Base-by-base conservation (phyloP, 352 stramenopile genomes). In the Phytopythium vexans region DNA sequence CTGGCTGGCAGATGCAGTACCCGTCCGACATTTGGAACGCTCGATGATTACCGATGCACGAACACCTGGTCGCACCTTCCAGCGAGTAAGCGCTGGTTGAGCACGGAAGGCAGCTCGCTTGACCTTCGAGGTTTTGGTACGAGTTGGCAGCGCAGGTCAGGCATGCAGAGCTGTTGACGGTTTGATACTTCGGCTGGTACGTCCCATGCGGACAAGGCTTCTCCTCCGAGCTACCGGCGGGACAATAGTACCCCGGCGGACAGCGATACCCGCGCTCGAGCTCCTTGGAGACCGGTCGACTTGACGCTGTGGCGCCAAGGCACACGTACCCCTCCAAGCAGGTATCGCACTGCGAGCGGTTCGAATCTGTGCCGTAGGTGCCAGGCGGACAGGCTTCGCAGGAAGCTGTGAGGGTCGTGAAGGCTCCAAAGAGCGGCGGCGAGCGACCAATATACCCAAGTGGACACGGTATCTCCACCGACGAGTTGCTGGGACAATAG, bases 11-110 rank as follows among this genome's bases (percentile, higher is more conserved):
- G 16, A 97, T 92, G 52, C 92, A 98, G 51, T 90, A 94, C 2
- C 92, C 90, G 38, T 96, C 86, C 0, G 73, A 88, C 71, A 92
- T 87, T 56, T 98, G 88, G 52, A 97, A 97, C 4, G 87, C 87
- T 7, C 92, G 85, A 60, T 97, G 88, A 32, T 73, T 87, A 5
- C 90, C 92, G 27, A 87, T 66, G 41, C 92, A 98, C 4, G 72
- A 82, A 56, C 90, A 98, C 41, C 77, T 70, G 0, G 68, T 80
- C 0, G 84, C 76, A 3, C 83, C 85, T 42, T 54, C 49, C 1
- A 49, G 43, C 0, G 83, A 77, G 46, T 74, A 91, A 2, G 82
- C 76, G 31, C 82, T 95, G 10, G 85, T 94, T 10, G 90, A 96
- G 62, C 92, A 98, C 3, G 82, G 80, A 15, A 93, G 69, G 62